Evolutionary conservation across 495 filamentous ascomycete genomes (phyloP).

Genomic region (Hyaloscypha finlandica): DNA sequence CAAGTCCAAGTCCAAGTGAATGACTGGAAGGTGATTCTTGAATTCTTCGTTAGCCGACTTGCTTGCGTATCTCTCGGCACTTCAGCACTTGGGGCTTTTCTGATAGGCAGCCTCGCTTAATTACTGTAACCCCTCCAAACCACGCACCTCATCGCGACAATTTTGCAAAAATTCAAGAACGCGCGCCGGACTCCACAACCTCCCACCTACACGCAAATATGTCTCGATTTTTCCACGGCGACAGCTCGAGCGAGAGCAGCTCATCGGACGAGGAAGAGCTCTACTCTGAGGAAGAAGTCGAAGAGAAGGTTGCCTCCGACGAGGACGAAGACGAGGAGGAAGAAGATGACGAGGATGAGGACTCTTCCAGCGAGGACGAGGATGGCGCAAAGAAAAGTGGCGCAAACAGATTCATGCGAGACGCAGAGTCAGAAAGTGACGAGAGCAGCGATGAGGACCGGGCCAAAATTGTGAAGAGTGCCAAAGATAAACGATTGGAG

Average conservation of each 20-base stretch:
- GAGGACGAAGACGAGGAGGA: conserved; percentile 49
- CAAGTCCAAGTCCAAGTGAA: neutral
- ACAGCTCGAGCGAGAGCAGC: conserved; percentile 41
- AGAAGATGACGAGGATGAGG: conserved; percentile 60
- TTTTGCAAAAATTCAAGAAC: conserved; percentile 4
- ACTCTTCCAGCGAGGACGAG: conserved; percentile 64
- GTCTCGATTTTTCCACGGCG: conserved; percentile 92
- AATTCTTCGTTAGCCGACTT: neutral
- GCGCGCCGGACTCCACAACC: neutral
- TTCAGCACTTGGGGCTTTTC: neutral
- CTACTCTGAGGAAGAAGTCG: conserved; percentile 75
- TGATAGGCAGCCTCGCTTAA: neutral
- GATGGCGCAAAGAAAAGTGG: conserved; percentile 64
- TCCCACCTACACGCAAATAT: conserved; percentile 42
- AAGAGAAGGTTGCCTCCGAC: conserved; percentile 49
- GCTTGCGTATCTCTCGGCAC: neutral
- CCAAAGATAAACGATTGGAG: conserved; percentile 94
- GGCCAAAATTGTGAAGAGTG: conserved; percentile 86
- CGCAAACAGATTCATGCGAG: conserved; percentile 78
- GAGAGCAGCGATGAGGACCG: conserved; percentile 82
- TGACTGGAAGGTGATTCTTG: neutral
- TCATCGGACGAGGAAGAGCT: conserved; percentile 92
- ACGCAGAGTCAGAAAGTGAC: conserved; percentile 72
- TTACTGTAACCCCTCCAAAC: neutral
- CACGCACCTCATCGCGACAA: neutral